Percentiles rank a stretch among this genome's conserved stretches.
Evolutionary conservation across 2,329 filamentous ascomycete species (phyloP).

Genomic region (Colletotrichum sp.): DNA sequence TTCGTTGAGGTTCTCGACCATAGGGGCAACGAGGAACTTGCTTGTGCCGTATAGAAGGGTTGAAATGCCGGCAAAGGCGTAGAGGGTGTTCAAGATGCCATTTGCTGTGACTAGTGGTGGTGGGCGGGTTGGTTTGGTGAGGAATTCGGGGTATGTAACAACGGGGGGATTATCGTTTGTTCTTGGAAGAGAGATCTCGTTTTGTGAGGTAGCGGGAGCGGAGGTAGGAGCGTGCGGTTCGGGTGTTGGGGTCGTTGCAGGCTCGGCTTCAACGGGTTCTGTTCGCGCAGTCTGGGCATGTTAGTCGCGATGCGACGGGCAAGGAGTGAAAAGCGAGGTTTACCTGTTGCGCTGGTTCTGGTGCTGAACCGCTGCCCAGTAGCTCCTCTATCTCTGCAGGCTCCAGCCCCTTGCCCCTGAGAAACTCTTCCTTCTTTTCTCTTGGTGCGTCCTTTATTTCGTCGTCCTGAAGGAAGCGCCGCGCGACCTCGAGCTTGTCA

Average conservation of each 20-base stretch:
- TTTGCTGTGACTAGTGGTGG: conserved; percentile 67
- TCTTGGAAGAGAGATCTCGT: conserved; percentile 14
- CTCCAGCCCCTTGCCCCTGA: conserved; percentile 77
- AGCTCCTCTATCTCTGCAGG: conserved; percentile 72
- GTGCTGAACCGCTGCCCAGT: conserved; percentile 43
- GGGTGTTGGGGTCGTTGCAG: background rate
- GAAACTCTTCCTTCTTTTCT: conserved; percentile 77
- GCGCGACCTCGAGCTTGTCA: conserved; percentile 65
- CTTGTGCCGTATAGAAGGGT: conserved; percentile 73
- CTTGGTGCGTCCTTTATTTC: conserved; percentile 70
- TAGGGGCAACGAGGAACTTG: conserved; percentile 70
- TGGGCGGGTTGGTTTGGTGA: conserved; percentile 59
- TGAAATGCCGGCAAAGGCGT: conserved; percentile 62
- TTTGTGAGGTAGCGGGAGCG: background rate
- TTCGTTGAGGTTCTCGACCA: conserved; percentile 57
- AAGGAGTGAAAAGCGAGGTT: background rate
- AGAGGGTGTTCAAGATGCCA: conserved; percentile 64
- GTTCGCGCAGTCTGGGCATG: background rate
- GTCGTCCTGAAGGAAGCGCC: conserved; percentile 77
- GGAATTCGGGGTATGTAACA: conserved; percentile 74
- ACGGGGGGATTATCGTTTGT: conserved; percentile 59
- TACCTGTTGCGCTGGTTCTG: background rate
- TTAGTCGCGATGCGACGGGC: background rate
- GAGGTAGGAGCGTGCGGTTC: background rate
- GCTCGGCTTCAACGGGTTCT: background rate